These are phyloP conservation scores for Cladosporium sp. DNA, from an alignment of 2,329 filamentous ascomycete species.

Conservation along the genomic window DNA sequence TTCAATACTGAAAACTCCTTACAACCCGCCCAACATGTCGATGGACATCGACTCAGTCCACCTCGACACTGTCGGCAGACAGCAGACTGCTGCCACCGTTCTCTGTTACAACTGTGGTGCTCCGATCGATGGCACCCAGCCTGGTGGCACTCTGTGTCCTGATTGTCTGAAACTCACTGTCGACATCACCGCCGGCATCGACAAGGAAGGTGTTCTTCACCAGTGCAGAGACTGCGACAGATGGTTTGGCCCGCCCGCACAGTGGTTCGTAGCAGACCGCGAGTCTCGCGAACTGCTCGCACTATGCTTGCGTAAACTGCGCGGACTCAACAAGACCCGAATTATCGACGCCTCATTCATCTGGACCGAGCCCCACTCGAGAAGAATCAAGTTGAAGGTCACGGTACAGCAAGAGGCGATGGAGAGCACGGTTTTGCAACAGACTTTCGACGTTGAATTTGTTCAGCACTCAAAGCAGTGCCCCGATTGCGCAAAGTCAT, in stretches of 20 bases:
- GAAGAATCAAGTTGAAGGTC: constrained; percentile 89
- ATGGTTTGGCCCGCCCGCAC: constrained; percentile 81
- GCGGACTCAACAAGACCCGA: constrained; percentile 81
- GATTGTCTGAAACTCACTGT: constrained; percentile 94
- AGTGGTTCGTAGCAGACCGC: constrained; percentile 78
- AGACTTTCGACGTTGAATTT: constrained; percentile 93
- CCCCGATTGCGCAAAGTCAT: constrained; percentile 91
- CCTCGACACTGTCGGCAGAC: constrained; percentile 18
- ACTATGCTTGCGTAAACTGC: constrained; percentile 81
- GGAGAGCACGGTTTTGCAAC: constrained; percentile 71
- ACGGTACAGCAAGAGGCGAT: constrained; percentile 76
- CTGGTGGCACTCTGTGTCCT: constrained; percentile 84
- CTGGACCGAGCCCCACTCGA: constrained; percentile 97
- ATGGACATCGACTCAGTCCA: constrained; percentile 35
- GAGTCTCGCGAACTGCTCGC: constrained; percentile 93
- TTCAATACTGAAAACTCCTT: not conserved
- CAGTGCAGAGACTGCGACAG: constrained; percentile 93
- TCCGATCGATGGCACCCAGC: constrained; percentile 85
- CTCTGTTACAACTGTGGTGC: constrained; percentile 98
- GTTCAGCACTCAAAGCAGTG: constrained; percentile 90
- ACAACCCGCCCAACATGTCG: constrained; percentile 27
- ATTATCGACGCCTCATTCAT: constrained; percentile 96
- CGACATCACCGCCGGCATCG: constrained; percentile 88
- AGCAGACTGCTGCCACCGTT: constrained; percentile 55
- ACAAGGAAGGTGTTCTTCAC: constrained; percentile 83